These are phyloP conservation scores for Dactylonectria macrodidyma DNA, from an alignment of 2,329 filamentous ascomycete species.

Conservation along the genomic window DNA sequence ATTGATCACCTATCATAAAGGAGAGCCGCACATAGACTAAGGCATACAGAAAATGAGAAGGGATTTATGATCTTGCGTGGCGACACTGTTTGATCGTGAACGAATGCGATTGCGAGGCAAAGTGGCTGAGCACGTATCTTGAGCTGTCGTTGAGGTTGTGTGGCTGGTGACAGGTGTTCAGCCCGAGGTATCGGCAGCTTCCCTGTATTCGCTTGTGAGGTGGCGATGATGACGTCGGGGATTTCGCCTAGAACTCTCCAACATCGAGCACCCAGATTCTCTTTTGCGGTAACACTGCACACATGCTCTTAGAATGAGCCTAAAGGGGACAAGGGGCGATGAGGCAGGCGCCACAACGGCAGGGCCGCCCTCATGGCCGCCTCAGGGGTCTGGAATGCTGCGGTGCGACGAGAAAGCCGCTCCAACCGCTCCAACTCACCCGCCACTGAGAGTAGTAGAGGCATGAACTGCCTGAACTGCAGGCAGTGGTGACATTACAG, in stretches of 20 bases:
- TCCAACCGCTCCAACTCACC: not conserved
- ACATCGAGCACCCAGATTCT: not conserved
- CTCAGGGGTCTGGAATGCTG: conserved; percentile 22
- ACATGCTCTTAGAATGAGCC: not conserved
- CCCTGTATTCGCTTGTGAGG: not conserved
- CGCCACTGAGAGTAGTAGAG: not conserved
- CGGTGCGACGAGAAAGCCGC: conserved; percentile 21
- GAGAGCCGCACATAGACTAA: conserved; percentile 7
- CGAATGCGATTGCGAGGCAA: not conserved
- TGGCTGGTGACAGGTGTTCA: conserved; percentile 4
- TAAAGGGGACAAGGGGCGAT: not conserved
- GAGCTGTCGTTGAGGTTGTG: conserved; percentile 5
- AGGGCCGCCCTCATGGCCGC: conserved; percentile 20
- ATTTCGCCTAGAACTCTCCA: not conserved
- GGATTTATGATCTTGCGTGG: conserved; percentile 12
- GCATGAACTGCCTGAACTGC: not conserved
- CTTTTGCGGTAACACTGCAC: not conserved
- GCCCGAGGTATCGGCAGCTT: not conserved
- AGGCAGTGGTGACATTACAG: not conserved
- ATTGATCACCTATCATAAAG: not conserved
- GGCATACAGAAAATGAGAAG: conserved; percentile 19
- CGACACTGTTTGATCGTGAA: not conserved
- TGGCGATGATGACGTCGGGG: conserved; percentile 26
- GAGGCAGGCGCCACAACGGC: conserved; percentile 18
- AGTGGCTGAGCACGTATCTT: not conserved